phyloP scores from a whole-genome alignment of 2,329 filamentous ascomycete species.

The Dothidotthia symphoricarpi region DNA sequence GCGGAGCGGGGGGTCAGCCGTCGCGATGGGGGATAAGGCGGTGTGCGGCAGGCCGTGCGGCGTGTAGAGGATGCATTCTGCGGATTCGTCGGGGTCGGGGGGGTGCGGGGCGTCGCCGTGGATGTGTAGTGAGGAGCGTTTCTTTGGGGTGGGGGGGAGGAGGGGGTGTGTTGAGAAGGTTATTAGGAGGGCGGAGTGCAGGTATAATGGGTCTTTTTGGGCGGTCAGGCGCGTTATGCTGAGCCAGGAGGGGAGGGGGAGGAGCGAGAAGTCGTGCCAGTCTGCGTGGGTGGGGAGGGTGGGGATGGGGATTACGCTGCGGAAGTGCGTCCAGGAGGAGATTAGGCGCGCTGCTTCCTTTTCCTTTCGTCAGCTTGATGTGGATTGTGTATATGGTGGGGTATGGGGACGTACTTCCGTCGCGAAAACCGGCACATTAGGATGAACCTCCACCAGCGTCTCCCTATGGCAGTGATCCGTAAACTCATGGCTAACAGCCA shows the following conservation, averaged over 20 bases:
- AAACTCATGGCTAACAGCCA: conserved; percentile 64
- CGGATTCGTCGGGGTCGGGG: conserved; percentile 24
- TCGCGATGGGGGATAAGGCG: conserved; percentile 47
- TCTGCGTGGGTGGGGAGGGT: conserved; percentile 46
- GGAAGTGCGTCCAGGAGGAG: conserved; percentile 59
- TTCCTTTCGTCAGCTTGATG: too few species aligned
- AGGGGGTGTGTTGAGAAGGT: conserved; percentile 48
- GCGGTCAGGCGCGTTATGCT: conserved; percentile 59
- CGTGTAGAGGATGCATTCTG: conserved; percentile 62
- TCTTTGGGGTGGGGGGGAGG: conserved; percentile 29
- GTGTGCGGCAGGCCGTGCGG: conserved; percentile 59
- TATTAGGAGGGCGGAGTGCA: conserved; percentile 59
- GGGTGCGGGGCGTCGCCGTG: conserved; percentile 21
- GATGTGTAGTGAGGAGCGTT: conserved; percentile 34
- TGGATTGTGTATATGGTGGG: too few species aligned
- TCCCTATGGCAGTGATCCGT: conserved; percentile 66
- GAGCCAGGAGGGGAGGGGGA: conserved; percentile 59
- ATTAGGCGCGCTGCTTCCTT: conserved; percentile 58
- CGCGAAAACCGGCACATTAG: conserved; percentile 58
- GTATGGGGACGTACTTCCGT: conserved; percentile 49
- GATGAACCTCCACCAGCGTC: conserved; percentile 57
- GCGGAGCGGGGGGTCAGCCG: conserved; percentile 49
- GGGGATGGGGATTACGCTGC: conserved; percentile 52
- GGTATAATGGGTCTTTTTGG: conserved; percentile 56
- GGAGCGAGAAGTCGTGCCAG: conserved; percentile 48